Conservation (phyloP, 2,329 filamentous ascomycete species). For the Trichoderma brevicompactum region DNA sequence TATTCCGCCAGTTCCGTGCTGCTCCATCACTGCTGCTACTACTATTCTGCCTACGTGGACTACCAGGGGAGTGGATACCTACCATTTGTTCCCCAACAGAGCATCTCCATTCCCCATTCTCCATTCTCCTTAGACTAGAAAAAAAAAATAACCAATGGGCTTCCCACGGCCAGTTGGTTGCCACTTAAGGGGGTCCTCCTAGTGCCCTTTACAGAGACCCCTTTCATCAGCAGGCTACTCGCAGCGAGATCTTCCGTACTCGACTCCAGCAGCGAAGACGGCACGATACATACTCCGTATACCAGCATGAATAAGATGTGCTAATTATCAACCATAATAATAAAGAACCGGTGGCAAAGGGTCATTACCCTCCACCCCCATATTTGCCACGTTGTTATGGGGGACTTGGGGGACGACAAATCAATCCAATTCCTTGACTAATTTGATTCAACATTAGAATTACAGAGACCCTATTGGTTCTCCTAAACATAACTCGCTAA, state of each 20-base stretch:
- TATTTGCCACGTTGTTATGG: no score
- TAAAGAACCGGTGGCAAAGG: neutral
- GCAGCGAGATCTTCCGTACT: neutral
- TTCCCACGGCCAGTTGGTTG: neutral
- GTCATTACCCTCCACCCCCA: neutral
- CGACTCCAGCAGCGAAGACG: neutral
- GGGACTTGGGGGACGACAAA: neutral
- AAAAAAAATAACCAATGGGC: neutral
- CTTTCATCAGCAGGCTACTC: slow-evolving; percentile 1
- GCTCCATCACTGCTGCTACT: neutral
- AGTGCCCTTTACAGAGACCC: neutral
- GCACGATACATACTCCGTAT: neutral
- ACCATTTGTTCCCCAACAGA: neutral
- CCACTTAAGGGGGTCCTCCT: slow-evolving; percentile 3
- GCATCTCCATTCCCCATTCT: neutral
- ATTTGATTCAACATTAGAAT: neutral
- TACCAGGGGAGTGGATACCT: neutral
- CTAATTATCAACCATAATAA: neutral
- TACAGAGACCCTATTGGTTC: neutral
- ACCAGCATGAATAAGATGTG: neutral
- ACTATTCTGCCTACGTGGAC: neutral
- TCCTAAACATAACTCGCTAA: neutral
- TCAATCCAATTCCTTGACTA: neutral
- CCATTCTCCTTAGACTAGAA: neutral
- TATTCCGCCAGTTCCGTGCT: neutral